phyloP scores from a whole-genome alignment of 257 asterid species.

The Rehmannia glutinosa region DNA sequence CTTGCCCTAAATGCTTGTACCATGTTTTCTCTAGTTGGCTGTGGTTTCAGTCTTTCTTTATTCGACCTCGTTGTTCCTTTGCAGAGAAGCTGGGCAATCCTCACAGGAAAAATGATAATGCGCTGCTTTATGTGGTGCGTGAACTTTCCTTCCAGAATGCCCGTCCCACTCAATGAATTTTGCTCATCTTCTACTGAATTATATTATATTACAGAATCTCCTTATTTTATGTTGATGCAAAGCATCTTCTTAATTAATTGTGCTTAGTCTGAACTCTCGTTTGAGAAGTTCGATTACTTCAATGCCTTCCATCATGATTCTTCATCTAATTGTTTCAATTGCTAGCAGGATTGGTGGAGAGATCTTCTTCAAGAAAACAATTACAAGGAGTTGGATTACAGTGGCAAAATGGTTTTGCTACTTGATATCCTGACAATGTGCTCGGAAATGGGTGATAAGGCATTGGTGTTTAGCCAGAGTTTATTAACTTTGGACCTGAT shows the following conservation, averaged over 20 bases:
- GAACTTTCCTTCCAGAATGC: slow-evolving; percentile 16
- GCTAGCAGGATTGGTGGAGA: slow-evolving; percentile 93
- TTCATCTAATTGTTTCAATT: slow-evolving; percentile 13
- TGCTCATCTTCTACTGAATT: no score
- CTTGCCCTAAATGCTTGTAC: no score
- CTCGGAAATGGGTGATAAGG: slow-evolving; percentile 81
- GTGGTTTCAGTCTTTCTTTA: neutral
- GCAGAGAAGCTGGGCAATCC: slow-evolving; percentile 68
- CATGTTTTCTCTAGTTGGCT: neutral
- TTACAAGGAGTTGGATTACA: slow-evolving; percentile 64
- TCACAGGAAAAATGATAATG: slow-evolving; percentile 50
- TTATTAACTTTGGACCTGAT: slow-evolving; percentile 78
- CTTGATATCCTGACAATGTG: slow-evolving; percentile 86
- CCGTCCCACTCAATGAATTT: no score
- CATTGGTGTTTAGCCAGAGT: slow-evolving; percentile 92
- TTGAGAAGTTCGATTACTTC: no score
- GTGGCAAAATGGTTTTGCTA: slow-evolving; percentile 97
- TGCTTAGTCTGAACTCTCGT: no score
- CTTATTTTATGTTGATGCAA: no score
- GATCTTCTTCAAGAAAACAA: slow-evolving; percentile 66
- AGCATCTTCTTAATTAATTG: no score
- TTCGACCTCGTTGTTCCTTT: slow-evolving; percentile 16
- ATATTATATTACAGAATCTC: no score
- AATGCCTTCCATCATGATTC: no score
- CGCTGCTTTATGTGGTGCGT: slow-evolving; percentile 70